Evolutionary conservation across 441 rosid species (phyloP).

Genomic region (Pelargonium fulgidum): DNA sequence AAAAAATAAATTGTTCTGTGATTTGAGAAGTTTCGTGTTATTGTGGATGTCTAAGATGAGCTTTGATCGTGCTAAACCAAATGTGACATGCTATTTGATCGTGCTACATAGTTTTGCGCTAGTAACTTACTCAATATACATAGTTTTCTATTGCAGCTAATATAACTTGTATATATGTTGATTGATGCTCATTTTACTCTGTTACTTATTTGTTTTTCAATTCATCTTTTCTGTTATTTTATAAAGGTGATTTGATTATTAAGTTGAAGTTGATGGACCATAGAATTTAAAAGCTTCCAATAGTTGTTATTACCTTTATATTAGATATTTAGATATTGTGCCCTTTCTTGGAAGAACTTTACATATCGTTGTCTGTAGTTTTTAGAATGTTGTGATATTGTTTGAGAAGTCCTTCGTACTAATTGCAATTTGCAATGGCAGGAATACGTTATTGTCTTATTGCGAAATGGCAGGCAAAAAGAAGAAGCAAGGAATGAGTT

Average conservation of each 20-base stretch:
- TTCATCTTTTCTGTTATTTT: background rate
- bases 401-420: background rate
- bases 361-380: background rate
- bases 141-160: background rate
- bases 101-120: background rate
- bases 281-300: background rate
- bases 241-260: background rate
- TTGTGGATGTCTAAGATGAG: background rate
- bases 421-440: constrained; percentile 31
- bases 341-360: background rate
- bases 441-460: constrained; percentile 90
- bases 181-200: background rate
- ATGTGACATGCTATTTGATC: background rate
- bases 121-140: no score
- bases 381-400: background rate
- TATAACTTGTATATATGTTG: background rate
- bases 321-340: background rate
- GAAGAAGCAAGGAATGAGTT: constrained; percentile 82
- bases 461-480: constrained; percentile 79
- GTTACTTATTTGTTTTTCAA: background rate
- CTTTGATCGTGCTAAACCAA: background rate
- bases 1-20: background rate
- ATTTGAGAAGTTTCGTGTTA: background rate
- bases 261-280: background rate
- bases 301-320: background rate